Evolutionary conservation across 2,329 filamentous ascomycete species (phyloP), one percentile per base, ranked within the genome.

Genomic region (Aciculosporium take): DNA sequence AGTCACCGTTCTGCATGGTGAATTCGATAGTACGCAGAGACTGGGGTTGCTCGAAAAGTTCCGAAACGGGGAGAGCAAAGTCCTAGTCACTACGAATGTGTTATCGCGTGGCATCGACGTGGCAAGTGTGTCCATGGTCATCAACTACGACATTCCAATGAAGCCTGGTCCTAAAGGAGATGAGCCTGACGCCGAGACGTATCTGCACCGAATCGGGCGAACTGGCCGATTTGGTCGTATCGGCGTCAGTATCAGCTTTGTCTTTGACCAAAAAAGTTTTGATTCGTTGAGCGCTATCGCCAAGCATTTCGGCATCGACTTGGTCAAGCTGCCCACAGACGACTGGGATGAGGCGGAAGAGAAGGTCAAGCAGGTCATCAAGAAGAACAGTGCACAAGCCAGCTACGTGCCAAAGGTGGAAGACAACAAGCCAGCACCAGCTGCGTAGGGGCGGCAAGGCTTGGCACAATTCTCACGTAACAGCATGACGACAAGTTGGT

Each of bases 71-170:
- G 74, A 81, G 45, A 86, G 86, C 55, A 98, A 98, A 67, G 91
- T 98, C 7, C 79, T 98, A 47, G 95, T 98, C 56, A 93, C 91
- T 1, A 98, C 91, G 51, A 98, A 98, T 56, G 88, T 98, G 29
- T 74, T 98, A 44, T 84, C 91, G 7, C 87, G 91, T 56, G 91
- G 91, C 58, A 96, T 98, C 54, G 91, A 98, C 56, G 75, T 79
- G 67, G 96, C 58, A 62, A 93, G 65, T 23, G 91, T 98, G 12
- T 94, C 87, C 8, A 91, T 98, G 81, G 91, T 98, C 41, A 87
- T 98, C 69, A 98, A 98, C 69, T 98, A 98, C 63, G 82, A 86
- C 52, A 82, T 86, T 44, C 81, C 81, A 20, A 83, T 81, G 68
- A 81, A 81, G 56, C 45, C 45, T 7, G 41, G 45, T 8, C 42